Base-by-base conservation (phyloP, 805 yeast species). In the Zygoascus bituminiphila region DNA sequence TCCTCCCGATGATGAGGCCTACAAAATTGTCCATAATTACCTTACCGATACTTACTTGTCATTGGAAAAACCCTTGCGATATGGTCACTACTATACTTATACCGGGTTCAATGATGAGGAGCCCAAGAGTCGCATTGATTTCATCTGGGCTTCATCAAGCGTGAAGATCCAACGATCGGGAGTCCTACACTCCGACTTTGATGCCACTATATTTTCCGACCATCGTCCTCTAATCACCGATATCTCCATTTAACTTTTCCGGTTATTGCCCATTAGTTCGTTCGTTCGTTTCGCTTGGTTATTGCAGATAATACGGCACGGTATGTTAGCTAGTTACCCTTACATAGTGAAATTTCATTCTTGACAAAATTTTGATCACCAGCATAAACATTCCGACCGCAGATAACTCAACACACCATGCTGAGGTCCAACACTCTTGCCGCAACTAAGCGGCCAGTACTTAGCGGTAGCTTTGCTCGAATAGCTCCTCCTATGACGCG, bases 81-180 rank as follows among this genome's bases (percentile, higher is more conserved):
- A 76, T 53, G 81, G 81, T 0, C 68, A 66, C 49, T 52, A 53
- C 19, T 20, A 12, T 5, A 77, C 81, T 0, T 76, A 68, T 51
- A 75, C 81, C 0, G 81, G 81, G 2, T 78, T 76, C 54, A 66
- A 67, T 50, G 51, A 46, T 7, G 59, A 55, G 15, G 58, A 53
- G 33, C 44, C 45, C 5, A 36, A 35, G 22, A 40, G 31, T 9
- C 42, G 53, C 52, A 74, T 74, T 42, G 78, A 74, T 54, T 73
- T 72, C 50, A 67, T 74, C 25, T 74, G 76, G 75, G 62, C 70
- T 1, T 69, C 71, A 5, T 53, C 46, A 7, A 42, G 36, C 9
- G 42, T 49, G 15, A 29, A n/a, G 22, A 44, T 51, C 5, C 9
- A 15, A n/a, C 36, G 42, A 9, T 54, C 53, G 24, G 56, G 50